A percentile compares a stretch with the other conserved stretches of the same genome.
phyloP scores from a whole-genome alignment of 768 basidiomycete genomes.

The Tylopilus cervinicoccineus region DNA sequence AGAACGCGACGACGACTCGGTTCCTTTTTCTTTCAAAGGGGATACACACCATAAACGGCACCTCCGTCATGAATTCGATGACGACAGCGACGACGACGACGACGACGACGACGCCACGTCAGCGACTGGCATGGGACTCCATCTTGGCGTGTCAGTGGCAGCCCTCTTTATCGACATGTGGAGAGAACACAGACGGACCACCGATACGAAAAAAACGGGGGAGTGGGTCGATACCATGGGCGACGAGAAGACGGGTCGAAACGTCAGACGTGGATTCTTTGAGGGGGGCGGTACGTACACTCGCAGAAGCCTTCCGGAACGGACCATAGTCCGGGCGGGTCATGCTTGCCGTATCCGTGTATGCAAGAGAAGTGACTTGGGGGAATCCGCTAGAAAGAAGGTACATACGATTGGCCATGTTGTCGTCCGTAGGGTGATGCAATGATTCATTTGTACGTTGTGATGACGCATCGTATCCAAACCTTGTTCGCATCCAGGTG shows the following conservation, averaged over 20 bases:
- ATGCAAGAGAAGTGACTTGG: neutral
- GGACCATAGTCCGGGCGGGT: neutral
- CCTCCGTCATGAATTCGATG: neutral
- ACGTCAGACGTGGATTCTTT: neutral
- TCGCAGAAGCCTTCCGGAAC: slow-evolving; percentile 7
- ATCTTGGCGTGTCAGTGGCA: neutral
- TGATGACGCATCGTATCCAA: neutral
- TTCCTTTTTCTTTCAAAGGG: neutral
- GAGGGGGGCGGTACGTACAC: neutral
- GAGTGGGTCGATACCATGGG: neutral
- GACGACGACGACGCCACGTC: neutral
- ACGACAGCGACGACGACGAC: too few species aligned
- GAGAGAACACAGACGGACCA: neutral
- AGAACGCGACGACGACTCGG: neutral
- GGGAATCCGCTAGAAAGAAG: neutral
- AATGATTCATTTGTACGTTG: neutral
- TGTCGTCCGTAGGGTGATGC: neutral
- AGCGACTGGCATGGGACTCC: neutral
- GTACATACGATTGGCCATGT: neutral
- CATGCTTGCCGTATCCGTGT: neutral
- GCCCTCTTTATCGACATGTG: neutral
- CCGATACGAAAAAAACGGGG: neutral
- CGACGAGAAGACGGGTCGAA: neutral
- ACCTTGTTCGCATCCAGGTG: neutral
- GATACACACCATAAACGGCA: neutral